Evolutionary conservation across 495 filamentous ascomycete genomes (phyloP), one percentile per base, ranked within the genome.

Genomic region (Podospora australis): DNA sequence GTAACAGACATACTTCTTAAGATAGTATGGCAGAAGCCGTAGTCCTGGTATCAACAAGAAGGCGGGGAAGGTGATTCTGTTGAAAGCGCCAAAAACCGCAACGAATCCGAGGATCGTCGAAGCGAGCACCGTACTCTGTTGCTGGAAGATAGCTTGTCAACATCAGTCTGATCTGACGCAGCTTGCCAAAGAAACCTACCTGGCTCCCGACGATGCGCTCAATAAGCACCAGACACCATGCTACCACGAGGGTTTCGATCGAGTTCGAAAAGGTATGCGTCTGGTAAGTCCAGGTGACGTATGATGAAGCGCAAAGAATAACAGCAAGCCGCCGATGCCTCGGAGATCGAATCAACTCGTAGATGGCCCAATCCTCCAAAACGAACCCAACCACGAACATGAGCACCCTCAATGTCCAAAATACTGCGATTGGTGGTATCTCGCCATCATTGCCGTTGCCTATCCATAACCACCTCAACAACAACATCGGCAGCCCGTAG

Each of bases 201-300:
- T 84, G 85, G 55, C 80, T 81, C 28, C 80, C 83, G 26, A 82
- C 67, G 52, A 97, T 90, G 58, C 91, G 81, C 60, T 82, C 81
- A 58, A 96, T 86, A 58, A 97, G 71, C 42, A 96, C 89, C 66
- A 98, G 60, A 52, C 85, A 85, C 92, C 94, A 97, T 40, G 83
- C 74, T 14, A 98, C 90, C 24, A 87, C 75, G 56, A 98, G 73
- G 1, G 92, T 96, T 70, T 98, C 92, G 57, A 96, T 79, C 43
- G 89, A 89, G 67, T 98, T 98, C 62, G 92, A 97, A 69, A 98
- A 97, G 26, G 94, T 97, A 72, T 98, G 92, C 34, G 87, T 95
- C 70, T 98, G 92, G 71, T 87, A 95, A 34, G 94, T 96, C 94
- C 92, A 97, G 39, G 92, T 97, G 55, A 96, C 91, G 68, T 97